Evolutionary conservation across 331 rosid species (phyloP), one percentile per base, ranked within the genome.

Genomic region (Malus hybrid): DNA sequence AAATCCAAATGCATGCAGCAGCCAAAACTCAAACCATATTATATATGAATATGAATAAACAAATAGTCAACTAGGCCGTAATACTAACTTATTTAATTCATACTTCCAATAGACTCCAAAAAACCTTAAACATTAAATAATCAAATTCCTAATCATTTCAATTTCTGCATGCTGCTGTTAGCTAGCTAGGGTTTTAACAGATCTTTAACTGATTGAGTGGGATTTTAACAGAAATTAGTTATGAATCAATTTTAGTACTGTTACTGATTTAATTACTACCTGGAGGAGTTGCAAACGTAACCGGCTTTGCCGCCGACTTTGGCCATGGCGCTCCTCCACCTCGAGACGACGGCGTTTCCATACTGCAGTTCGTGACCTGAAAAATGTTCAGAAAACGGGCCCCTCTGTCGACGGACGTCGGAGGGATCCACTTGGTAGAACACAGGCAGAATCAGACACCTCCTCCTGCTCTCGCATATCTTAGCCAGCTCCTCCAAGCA

Each of bases 301-400:
- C 93, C 93, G 57, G 86, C 74, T 10, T 68, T 0, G 8, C 82
- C 77, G 20, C 94, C 94, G 7, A 88, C 83, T 78, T 71, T 82
- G 7, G n/a, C 16, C 93, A 91, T 79, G 32, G 97, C 92, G 1
- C 52, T 15, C 79, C 86, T 89, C 93, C 97, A 91, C 32, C 39
- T 11, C 13, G 0, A 6, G 60, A 86, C 82, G 82, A 11, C 33
- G 6, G 29, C 74, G 15, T 8, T 10, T 33, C 11, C 66, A 52
- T 53, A 81, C 66, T 29, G 64, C 0, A 1, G 1, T 52, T 71
- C 77, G 29, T 82, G 90, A 14, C 3, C 0, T 11, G 10, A 14
- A 33, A 89, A 87, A 63, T 22, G 55, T 22, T 70, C 6, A 68
- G 80, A 30, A 20, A 89, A 91, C 5, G 83, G 83, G 30, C 88